phyloP scores from a whole-genome alignment of 441 rosid species.

The Adansonia gregorii region DNA sequence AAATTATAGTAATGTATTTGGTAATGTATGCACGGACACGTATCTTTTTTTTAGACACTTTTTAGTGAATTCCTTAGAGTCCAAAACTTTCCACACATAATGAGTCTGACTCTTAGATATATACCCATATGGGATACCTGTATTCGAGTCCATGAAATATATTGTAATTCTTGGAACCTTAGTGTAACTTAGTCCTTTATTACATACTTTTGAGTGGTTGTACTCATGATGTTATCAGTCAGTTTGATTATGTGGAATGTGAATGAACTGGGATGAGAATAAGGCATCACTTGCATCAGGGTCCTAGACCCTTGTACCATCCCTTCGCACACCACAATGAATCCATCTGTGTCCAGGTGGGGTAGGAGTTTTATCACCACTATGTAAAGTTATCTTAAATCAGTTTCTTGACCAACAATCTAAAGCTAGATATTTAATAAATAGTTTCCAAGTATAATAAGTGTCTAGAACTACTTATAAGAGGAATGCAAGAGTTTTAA shows the following conservation, averaged over 20 bases:
- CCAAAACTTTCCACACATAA: too few species aligned
- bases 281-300: background rate
- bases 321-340: background rate
- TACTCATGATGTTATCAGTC: background rate
- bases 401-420: background rate
- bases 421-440: background rate
- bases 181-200: background rate
- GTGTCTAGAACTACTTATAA: background rate
- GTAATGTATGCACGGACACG: too few species aligned
- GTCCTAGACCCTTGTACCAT: background rate
- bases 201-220: background rate
- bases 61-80: too few species aligned
- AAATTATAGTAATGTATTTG: too few species aligned
- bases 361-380: background rate
- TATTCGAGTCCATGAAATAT: too few species aligned
- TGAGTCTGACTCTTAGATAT: too few species aligned
- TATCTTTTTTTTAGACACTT: too few species aligned
- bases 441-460: background rate
- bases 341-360: background rate
- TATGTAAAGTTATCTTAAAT: background rate
- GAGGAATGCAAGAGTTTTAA: background rate
- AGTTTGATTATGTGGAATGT: background rate
- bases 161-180: background rate
- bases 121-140: too few species aligned
- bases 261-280: background rate